Evolutionary conservation across 768 basidiomycete genomes (phyloP).

Genomic region (Hypsizygus marmoreus): DNA sequence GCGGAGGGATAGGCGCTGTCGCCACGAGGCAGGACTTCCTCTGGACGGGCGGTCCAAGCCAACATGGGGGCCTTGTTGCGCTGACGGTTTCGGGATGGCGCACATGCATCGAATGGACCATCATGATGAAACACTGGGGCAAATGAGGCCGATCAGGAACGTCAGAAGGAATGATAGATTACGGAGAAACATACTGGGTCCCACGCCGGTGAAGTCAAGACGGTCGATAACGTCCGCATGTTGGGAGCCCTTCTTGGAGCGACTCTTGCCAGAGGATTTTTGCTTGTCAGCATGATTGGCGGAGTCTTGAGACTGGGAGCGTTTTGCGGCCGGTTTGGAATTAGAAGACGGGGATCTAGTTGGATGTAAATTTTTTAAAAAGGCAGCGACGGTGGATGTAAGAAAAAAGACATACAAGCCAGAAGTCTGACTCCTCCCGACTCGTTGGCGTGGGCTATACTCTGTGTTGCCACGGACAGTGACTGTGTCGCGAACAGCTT

Average conservation of each 20-base stretch:
- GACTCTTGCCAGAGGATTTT: slow-evolving; percentile 44
- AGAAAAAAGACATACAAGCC: slow-evolving; percentile 40
- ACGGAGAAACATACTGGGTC: slow-evolving; percentile 62
- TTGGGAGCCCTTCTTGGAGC: slow-evolving; percentile 69
- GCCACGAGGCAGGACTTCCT: slow-evolving; percentile 39
- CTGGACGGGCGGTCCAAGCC: slow-evolving; percentile 59
- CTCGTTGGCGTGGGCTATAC: slow-evolving; percentile 46
- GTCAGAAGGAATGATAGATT: slow-evolving; percentile 10
- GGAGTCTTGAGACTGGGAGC: slow-evolving; percentile 52
- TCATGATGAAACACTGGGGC: slow-evolving; percentile 86
- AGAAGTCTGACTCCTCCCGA: slow-evolving; percentile 61
- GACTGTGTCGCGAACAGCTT: slow-evolving; percentile 72
- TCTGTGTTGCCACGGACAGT: slow-evolving; percentile 45
- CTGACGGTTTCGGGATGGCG: slow-evolving; percentile 84
- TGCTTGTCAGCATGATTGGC: slow-evolving; percentile 36
- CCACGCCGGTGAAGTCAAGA: slow-evolving; percentile 83
- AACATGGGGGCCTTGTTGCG: slow-evolving; percentile 81
- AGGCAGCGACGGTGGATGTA: slow-evolving; percentile 6
- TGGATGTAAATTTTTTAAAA: slow-evolving; percentile 16
- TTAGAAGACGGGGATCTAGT: slow-evolving; percentile 20
- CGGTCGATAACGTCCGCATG: slow-evolving; percentile 91
- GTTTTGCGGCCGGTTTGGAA: slow-evolving; percentile 36
- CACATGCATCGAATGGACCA: slow-evolving; percentile 90
- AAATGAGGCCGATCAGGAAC: slow-evolving; percentile 19
- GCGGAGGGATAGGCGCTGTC: slow-evolving; percentile 58